A percentile compares a stretch with the other conserved stretches of the same genome.
Evolutionary conservation across 257 asterid species (phyloP).

Genomic region (Perilla frutescens): DNA sequence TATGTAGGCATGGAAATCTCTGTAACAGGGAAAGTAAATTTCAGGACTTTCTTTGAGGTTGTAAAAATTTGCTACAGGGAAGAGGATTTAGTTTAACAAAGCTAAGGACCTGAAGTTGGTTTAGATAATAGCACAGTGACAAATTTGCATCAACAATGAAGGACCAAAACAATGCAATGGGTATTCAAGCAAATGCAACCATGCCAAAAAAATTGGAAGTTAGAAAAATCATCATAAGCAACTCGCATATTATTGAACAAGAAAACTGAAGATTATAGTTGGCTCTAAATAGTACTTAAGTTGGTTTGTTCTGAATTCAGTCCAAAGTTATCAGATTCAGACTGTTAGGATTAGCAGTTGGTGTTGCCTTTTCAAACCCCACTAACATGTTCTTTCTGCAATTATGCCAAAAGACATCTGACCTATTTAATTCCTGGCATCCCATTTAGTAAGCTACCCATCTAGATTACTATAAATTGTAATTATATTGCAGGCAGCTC

Average conservation of each 20-base stretch:
- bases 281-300: conserved; percentile 8
- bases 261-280: not conserved
- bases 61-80: not conserved
- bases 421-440: not conserved
- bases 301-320: not conserved
- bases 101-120: not conserved
- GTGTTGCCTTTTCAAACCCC: conserved; percentile 11
- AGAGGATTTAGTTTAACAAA: not conserved
- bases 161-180: conserved; percentile 18
- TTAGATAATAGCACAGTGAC: not conserved
- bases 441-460: conserved; percentile 6
- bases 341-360: not conserved
- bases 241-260: conserved; percentile 2
- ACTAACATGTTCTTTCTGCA: conserved; percentile 20
- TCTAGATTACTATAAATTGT: conserved; percentile 10
- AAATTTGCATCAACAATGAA: not conserved
- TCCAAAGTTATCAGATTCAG: not conserved
- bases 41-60: not conserved
- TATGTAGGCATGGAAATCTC: not conserved
- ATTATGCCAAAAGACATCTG: not conserved
- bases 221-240: not conserved
- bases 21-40: not conserved
- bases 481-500: conserved; percentile 8
- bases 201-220: not conserved
- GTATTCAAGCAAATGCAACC: conserved; percentile 2